A percentile compares a stretch with the other conserved stretches of the same genome.
These are phyloP conservation scores for Penicillium sp. DNA, from an alignment of 2,329 filamentous ascomycete species.

Conservation along the genomic window DNA sequence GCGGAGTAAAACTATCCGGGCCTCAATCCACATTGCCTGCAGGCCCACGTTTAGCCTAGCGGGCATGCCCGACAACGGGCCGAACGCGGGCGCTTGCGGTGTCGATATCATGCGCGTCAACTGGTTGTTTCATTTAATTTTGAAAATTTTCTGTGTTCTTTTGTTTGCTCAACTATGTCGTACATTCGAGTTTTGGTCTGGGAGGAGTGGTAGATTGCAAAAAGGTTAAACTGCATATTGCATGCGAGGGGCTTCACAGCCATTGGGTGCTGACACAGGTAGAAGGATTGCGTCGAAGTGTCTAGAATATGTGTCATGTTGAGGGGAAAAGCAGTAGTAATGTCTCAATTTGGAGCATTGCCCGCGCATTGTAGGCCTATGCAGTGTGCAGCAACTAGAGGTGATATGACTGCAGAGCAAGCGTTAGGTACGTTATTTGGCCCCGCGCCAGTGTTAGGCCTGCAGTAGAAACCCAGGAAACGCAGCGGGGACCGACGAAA, in stretches of 20 bases:
- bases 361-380: background rate
- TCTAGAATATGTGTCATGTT: constrained; percentile 8
- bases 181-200: background rate
- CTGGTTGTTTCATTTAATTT: background rate
- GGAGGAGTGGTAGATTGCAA: background rate
- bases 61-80: constrained; percentile 31
- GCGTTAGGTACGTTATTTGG: background rate
- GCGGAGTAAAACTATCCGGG: constrained; percentile 19
- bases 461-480: constrained; percentile 7
- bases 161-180: background rate
- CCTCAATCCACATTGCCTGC: constrained; percentile 14
- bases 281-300: constrained; percentile 2
- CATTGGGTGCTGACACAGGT: constrained; percentile 1
- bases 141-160: background rate
- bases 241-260: background rate
- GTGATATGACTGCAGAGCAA: constrained; percentile 12
- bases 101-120: constrained; percentile 15
- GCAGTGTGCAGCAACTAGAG: constrained; percentile 13
- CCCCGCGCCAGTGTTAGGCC: background rate
- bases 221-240: constrained; percentile 3
- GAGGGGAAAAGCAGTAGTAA: constrained; percentile 3
- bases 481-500: constrained; percentile 9
- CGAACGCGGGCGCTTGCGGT: constrained; percentile 26
- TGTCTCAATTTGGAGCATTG: constrained; percentile 2
- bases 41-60: constrained; percentile 20